Base-by-base conservation (phyloP, 1,139 yeast genomes). In the Hyphopichia khmerensis region DNA sequence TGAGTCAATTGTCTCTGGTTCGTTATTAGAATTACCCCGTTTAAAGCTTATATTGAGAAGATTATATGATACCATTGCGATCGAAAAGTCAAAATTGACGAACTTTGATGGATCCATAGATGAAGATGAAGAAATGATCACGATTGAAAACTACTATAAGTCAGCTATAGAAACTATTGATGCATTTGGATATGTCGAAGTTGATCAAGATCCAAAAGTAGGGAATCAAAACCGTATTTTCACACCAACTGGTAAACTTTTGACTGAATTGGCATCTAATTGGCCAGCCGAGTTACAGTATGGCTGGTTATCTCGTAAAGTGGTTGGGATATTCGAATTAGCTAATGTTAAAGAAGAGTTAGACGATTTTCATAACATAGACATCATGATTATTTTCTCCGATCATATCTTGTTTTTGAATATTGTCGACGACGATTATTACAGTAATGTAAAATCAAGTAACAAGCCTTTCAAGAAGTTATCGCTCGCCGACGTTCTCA, bases 221-320 rank as follows among this genome's bases (percentile, higher is more conserved):
- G 79, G 77, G 47, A 76, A 71, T 49, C 48, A 41, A 21, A 75
- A 80, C 35, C 73, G 96, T 47, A 81, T 89, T 0, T 88, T 90
- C 57, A 90, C 97, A 0, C 96, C 97, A 1, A 84, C 96, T 0
- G 98, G 97, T 0, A 89, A 88, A 58, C 76, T 91, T 2, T 66
- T 91, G 36, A 84, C 95, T 0, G 96, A 89, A 55, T 62, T 90
- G 21, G 95, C 96, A 6, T 72, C 79, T 9, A 81, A 81, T 18
- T 91, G 97, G 97, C 98, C 98, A 0, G 67, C 80, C 0, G 91
- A 86, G 52, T 70, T 91, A 23, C 96, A 88, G 51, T 84, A 84
- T 55, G 96, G 96, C 21, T 90, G 97, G 97, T 62, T 89, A 19
- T 76, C 84, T 26, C 74, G 98, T 45, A 77, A 95, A 48, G 93